These are phyloP conservation scores for Diaporthe sp. DNA, from an alignment of 2,329 filamentous ascomycete genomes.

Conservation along the genomic window DNA sequence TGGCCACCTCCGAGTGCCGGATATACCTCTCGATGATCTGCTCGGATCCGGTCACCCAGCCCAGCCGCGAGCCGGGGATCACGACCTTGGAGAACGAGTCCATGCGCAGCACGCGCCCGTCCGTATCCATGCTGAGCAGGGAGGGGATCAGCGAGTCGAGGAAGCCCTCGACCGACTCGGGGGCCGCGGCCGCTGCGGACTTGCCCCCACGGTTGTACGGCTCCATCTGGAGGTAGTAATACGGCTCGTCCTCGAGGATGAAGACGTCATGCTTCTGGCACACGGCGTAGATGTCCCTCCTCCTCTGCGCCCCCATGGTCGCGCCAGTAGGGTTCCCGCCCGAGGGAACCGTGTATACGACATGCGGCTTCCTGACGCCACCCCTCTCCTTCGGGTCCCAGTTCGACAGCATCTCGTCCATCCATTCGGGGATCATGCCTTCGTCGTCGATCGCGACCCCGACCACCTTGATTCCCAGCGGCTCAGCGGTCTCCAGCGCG, in stretches of 20 bases:
- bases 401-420: conserved; percentile 64
- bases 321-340: conserved; percentile 94
- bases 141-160: conserved; percentile 80
- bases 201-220: conserved; percentile 72
- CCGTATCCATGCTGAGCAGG: conserved; percentile 83
- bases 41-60: conserved; percentile 91
- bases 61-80: conserved; percentile 83
- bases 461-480: conserved; percentile 66
- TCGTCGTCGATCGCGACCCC: conserved; percentile 67
- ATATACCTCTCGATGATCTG: conserved; percentile 88
- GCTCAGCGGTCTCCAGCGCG: conserved; percentile 70
- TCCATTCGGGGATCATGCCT: conserved; percentile 64
- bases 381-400: conserved; percentile 63
- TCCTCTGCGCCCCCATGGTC: conserved; percentile 78
- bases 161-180: conserved; percentile 78
- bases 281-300: conserved; percentile 81
- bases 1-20: conserved; percentile 85
- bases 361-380: conserved; percentile 64
- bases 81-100: conserved; percentile 96
- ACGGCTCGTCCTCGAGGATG: conserved; percentile 94
- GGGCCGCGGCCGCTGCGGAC: conserved; percentile 66
- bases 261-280: conserved; percentile 87
- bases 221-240: conserved; percentile 94
- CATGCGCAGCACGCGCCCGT: conserved; percentile 90
- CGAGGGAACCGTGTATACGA: conserved; percentile 75